phyloP scores from a whole-genome alignment of 208 protist species.

The Acanthamoeba triangularis region DNA sequence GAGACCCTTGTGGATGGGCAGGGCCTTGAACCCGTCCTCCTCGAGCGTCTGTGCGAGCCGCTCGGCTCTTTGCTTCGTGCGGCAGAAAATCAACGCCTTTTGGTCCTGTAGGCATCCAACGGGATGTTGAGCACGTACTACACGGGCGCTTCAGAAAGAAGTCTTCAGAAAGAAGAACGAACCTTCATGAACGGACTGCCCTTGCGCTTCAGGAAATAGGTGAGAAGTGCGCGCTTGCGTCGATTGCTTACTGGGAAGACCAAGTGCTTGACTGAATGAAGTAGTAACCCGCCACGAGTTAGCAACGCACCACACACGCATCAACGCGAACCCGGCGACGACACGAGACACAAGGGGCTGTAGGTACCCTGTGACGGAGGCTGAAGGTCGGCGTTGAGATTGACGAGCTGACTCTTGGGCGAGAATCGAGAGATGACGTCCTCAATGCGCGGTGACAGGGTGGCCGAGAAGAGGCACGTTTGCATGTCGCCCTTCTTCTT shows the following conservation, averaged over 20 bases:
- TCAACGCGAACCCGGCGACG: no score
- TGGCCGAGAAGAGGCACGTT: slow-evolving; percentile 71
- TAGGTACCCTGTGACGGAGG: slow-evolving; percentile 6
- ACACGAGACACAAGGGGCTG: not conserved
- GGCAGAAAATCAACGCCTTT: slow-evolving; percentile 53
- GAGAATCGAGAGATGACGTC: slow-evolving; percentile 66
- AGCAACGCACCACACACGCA: not conserved
- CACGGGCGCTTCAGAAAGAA: not conserved
- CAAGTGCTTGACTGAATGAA: slow-evolving; percentile 40
- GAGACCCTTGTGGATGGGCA: slow-evolving; percentile 37
- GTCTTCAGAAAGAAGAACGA: not conserved
- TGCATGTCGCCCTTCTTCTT: slow-evolving; percentile 54
- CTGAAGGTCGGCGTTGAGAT: slow-evolving; percentile 62
- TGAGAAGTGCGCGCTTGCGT: slow-evolving; percentile 10
- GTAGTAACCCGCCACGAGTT: not conserved
- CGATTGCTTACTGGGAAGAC: slow-evolving; percentile 32
- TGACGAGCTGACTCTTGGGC: slow-evolving; percentile 37
- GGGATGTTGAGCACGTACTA: not conserved
- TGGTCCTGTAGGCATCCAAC: not conserved
- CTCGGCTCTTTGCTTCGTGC: slow-evolving; percentile 62
- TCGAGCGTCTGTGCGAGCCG: slow-evolving; percentile 17
- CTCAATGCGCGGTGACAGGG: slow-evolving; percentile 43
- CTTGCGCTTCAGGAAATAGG: slow-evolving; percentile 2
- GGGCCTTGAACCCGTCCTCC: slow-evolving; percentile 65
- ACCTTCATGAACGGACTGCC: slow-evolving; percentile 48